These are phyloP conservation scores for Brachypodium distachyon DNA, from an alignment of 202 grass and related monocot genomes.

Conservation along the genomic window DNA sequence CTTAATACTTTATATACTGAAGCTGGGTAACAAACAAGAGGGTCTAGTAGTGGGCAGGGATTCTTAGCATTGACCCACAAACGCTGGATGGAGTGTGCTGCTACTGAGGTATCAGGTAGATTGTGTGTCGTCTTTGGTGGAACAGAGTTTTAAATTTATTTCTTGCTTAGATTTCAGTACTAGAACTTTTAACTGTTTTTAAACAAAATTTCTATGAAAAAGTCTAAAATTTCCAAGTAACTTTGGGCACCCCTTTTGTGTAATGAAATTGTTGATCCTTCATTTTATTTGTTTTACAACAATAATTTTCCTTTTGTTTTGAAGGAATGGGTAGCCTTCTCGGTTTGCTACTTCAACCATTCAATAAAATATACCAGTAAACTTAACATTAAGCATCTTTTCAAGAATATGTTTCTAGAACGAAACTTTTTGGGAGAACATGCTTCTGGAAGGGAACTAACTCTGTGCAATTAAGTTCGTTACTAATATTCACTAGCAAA, in stretches of 20 bases:
- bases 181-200: neutral
- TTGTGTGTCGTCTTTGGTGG: neutral
- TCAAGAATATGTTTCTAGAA: neutral
- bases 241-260: neutral
- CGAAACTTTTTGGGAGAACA: neutral
- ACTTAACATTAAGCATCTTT: neutral
- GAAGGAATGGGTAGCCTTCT: neutral
- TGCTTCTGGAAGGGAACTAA: neutral
- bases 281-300: neutral
- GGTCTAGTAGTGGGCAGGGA: neutral
- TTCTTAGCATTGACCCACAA: too few species aligned
- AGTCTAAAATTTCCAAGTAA: neutral
- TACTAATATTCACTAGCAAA: neutral
- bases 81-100: neutral
- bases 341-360: neutral
- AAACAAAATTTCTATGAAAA: neutral
- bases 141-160: neutral
- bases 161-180: neutral
- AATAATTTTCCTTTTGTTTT: neutral
- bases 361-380: neutral
- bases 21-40: neutral
- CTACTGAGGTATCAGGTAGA: neutral
- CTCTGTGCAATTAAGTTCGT: neutral
- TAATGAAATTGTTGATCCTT: neutral
- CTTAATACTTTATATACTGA: too few species aligned